Evolutionary conservation across 352 stramenopile genomes (phyloP), one percentile per base, ranked within the genome.

Genomic region (Phytopythium kandeliae): DNA sequence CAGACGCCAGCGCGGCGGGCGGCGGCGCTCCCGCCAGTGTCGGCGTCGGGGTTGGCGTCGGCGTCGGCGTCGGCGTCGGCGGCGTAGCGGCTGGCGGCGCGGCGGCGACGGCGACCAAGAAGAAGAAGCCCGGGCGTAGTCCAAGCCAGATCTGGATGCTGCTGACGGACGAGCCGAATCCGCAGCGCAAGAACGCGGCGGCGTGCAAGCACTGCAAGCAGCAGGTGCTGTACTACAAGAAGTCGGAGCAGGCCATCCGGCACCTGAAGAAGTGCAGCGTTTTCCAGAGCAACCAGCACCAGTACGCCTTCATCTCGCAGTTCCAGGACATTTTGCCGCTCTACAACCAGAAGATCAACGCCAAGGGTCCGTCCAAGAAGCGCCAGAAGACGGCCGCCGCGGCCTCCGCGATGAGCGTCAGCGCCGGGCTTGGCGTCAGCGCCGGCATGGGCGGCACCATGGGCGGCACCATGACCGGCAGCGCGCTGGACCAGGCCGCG

Each of bases 181-280:
- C 81, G 47, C 78, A 92, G 55, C 74, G 78, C 11, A 78, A 78
- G 58, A 90, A 90, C 48, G 63, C 81, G 9, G 74, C 81, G 30
- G 59, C 74, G 26, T 92, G 81, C 62, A 92, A 92, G 60, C 81
- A 92, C 60, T 92, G 81, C 65, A 89, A 92, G 63, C 74, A 90
- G 55, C 73, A 89, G 33, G 81, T 92, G 36, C 48, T 86, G 24
- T 92, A 92, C 64, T 92, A 92, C 62, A 92, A 92, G 48, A 92
- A 90, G 51, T 92, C 81, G 28, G 81, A 92, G 66, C 81, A 92
- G 51, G 78, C 78, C 19, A 85, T 92, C 38, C 78, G 81, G 30
- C 81, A 92, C 52, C 43, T 92, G 12, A 92, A 92, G 46, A 89
- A 89, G 51, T 92, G 81, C 57, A 64, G 50, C 26, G 72, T 70